These are phyloP conservation scores for Rutstroemia sp. DNA, from an alignment of 2,329 filamentous ascomycete species.

Conservation along the genomic window DNA sequence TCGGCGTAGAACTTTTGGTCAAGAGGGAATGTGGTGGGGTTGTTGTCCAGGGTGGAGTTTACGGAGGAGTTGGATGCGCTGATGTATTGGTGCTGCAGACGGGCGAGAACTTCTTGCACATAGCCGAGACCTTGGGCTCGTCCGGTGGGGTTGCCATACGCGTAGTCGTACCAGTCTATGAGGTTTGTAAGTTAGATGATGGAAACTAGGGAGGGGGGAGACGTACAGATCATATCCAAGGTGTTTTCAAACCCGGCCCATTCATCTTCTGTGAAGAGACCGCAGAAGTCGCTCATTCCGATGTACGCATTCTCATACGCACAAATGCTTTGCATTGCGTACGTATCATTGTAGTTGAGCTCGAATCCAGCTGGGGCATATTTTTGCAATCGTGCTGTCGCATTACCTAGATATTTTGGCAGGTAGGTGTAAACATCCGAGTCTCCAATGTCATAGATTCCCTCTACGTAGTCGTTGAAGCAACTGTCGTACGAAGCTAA, in stretches of 20 bases:
- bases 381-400: constrained; percentile 38
- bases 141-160: constrained; percentile 71
- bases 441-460: constrained; percentile 32
- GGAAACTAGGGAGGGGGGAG: constrained; percentile 5
- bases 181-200: neutral
- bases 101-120: constrained; percentile 75
- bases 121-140: constrained; percentile 81
- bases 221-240: constrained; percentile 45
- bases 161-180: constrained; percentile 56
- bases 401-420: constrained; percentile 37
- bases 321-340: constrained; percentile 45
- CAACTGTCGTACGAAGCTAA: constrained; percentile 45
- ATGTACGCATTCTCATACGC: constrained; percentile 46
- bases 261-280: constrained; percentile 46
- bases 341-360: constrained; percentile 42
- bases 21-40: constrained; percentile 65
- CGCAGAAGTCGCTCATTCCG: constrained; percentile 43
- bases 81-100: constrained; percentile 62
- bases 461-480: constrained; percentile 30
- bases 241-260: constrained; percentile 48
- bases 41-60: constrained; percentile 67
- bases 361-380: constrained; percentile 41
- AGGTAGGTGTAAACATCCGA: constrained; percentile 37
- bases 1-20: constrained; percentile 65
- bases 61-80: constrained; percentile 61